Evolutionary conservation across 139 green algal genomes (phyloP).

Genomic region (Chlamydomonas asymmetrica): DNA sequence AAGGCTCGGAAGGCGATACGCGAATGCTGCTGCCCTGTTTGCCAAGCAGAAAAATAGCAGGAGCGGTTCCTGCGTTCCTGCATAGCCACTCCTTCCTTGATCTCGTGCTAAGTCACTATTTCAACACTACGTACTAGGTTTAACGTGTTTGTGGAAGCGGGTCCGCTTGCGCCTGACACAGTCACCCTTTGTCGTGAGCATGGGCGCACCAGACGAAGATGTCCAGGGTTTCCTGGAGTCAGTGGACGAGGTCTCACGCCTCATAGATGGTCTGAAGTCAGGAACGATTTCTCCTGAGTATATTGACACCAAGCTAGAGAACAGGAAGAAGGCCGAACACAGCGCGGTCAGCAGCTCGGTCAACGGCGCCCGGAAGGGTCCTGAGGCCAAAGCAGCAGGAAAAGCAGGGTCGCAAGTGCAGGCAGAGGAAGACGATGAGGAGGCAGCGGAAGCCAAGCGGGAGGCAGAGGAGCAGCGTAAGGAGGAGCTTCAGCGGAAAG

Average conservation of each 20-base stretch:
- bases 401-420: constrained; percentile 14
- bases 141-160: too few species aligned
- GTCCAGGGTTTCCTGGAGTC: constrained; percentile 63
- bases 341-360: neutral
- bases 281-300: constrained; percentile 64
- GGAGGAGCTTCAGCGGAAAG: constrained; percentile 44
- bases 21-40: too few species aligned
- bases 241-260: constrained; percentile 66
- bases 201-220: constrained; percentile 38
- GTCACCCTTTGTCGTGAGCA: too few species aligned
- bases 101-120: too few species aligned
- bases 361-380: neutral
- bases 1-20: too few species aligned
- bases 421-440: constrained; percentile 3
- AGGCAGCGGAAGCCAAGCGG: neutral
- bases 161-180: too few species aligned
- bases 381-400: constrained; percentile 10
- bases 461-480: constrained; percentile 31
- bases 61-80: too few species aligned
- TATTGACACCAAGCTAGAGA: constrained; percentile 52
- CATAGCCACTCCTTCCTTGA: too few species aligned
- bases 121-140: too few species aligned
- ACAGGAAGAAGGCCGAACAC: neutral
- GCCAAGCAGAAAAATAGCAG: too few species aligned
- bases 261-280: constrained; percentile 68